Evolutionary conservation across 176 grass and related monocot genomes (phyloP).

Genomic region (Avena eriantha): DNA sequence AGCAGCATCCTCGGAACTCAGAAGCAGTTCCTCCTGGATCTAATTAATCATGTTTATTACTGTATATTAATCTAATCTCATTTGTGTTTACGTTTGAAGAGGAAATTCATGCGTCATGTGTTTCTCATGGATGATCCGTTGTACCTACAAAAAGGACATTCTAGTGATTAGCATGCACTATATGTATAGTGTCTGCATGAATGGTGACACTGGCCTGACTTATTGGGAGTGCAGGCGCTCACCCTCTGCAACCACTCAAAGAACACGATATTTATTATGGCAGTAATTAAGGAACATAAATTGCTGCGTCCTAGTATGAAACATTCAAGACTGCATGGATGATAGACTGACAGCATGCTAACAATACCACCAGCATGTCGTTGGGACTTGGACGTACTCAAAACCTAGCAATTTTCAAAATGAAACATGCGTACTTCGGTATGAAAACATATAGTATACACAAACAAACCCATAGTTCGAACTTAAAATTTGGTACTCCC

Average conservation of each 20-base stretch:
- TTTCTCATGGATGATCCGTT: background rate
- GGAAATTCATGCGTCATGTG: background rate
- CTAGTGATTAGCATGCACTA: conserved; percentile 13
- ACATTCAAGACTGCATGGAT: conserved; percentile 39
- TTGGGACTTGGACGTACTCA: background rate
- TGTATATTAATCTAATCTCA: background rate
- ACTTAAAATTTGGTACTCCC: too few relatives aligned
- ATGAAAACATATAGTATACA: background rate
- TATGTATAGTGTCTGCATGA: background rate
- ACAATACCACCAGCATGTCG: background rate
- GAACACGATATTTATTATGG: conserved; percentile 51
- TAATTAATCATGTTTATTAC: background rate
- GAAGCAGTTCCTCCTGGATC: background rate
- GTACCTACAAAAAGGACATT: conserved; percentile 3
- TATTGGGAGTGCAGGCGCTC: conserved; percentile 36
- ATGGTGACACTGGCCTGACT: conserved; percentile 37
- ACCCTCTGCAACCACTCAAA: conserved; percentile 42
- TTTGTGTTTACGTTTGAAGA: background rate
- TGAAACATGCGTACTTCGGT: background rate
- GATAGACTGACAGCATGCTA: background rate
- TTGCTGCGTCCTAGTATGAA: conserved; percentile 44
- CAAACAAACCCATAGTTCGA: too few relatives aligned
- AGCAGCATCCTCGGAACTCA: background rate
- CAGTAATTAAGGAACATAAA: conserved; percentile 52
- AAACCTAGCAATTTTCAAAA: background rate